These are phyloP conservation scores for Penicillium fimorum DNA, from an alignment of 495 filamentous ascomycete species.

Conservation along the genomic window DNA sequence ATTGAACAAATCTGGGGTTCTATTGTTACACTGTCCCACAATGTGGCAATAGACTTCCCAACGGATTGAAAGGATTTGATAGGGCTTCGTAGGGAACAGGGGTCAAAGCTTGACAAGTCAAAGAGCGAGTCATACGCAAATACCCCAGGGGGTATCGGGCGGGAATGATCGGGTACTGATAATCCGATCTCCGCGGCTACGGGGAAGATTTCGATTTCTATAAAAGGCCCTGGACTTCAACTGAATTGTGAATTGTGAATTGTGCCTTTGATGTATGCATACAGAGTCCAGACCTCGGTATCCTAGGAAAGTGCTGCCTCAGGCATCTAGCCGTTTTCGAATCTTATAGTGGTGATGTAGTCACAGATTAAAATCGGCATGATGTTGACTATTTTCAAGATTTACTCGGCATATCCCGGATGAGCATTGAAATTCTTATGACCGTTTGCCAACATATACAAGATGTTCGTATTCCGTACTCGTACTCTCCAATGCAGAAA, in stretches of 20 bases:
- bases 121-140: slow-evolving; percentile 9
- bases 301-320: slow-evolving; percentile 14
- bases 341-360: neutral
- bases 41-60: slow-evolving; percentile 4
- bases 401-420: neutral
- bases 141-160: slow-evolving; percentile 19
- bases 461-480: no score
- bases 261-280: neutral
- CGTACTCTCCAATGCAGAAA: no score
- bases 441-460: neutral
- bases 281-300: neutral
- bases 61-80: neutral
- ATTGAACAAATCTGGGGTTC: neutral
- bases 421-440: neutral
- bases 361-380: neutral
- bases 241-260: neutral
- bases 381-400: neutral
- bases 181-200: slow-evolving; percentile 26
- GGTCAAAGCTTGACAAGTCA: slow-evolving; percentile 12
- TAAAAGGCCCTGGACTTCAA: neutral
- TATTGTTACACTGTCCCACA: neutral
- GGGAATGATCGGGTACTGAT: slow-evolving; percentile 20
- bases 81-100: slow-evolving; percentile 9
- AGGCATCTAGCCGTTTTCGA: slow-evolving; percentile 23
- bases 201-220: slow-evolving; percentile 12